A percentile compares a stretch with the other conserved stretches of the same genome.
Conservation (phyloP, 192 early-diverging fungal species). For the Gamsiella multidivaricata region DNA sequence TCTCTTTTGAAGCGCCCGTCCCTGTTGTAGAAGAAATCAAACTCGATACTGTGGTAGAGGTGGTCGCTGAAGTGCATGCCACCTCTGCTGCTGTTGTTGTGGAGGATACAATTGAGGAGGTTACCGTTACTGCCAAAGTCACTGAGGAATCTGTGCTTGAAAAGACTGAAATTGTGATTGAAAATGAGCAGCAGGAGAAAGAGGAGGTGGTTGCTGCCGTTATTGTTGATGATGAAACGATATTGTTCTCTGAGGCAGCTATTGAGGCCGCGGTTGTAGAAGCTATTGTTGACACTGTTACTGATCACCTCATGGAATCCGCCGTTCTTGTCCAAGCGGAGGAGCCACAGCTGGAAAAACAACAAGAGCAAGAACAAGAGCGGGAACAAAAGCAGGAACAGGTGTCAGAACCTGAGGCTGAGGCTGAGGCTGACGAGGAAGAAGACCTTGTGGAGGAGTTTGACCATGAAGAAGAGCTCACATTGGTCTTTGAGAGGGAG, state of each 20-base stretch:
- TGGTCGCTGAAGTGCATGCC: no score
- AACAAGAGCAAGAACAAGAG: slow-evolving; percentile 12
- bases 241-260: neutral
- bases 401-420: neutral
- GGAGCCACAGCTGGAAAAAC: neutral
- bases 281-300: neutral
- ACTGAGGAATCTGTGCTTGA: no score
- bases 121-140: neutral
- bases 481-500: slow-evolving; percentile 4
- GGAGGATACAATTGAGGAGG: neutral
- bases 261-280: neutral
- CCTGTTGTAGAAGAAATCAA: neutral
- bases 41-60: no score
- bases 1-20: neutral
- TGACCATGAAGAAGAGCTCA: slow-evolving; percentile 8
- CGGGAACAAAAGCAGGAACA: neutral
- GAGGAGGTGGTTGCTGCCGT: no score
- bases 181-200: no score
- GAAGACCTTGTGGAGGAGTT: neutral
- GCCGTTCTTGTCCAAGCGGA: neutral
- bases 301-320: neutral
- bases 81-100: no score
- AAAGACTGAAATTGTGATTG: neutral
- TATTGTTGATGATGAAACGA: no score
- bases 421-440: slow-evolving; percentile 1